Conservation (phyloP, 257 asterid species). For the Gardenia jasminoides region DNA sequence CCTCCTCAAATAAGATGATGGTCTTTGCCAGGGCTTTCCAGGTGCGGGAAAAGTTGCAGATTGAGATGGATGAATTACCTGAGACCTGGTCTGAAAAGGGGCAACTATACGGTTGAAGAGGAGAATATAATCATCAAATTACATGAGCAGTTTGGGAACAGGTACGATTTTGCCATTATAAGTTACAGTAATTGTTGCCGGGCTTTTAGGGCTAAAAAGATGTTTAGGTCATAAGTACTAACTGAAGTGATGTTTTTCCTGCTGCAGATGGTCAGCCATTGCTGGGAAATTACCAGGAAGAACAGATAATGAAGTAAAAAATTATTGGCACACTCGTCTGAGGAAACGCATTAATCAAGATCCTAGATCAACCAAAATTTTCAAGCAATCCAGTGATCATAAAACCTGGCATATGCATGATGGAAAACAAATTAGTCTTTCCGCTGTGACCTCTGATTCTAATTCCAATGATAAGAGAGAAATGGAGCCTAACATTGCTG, state of each 20-base stretch:
- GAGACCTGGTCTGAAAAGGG: conserved; percentile 37
- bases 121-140: conserved; percentile 35
- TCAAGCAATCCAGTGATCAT: not conserved
- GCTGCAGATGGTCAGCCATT: conserved; percentile 46
- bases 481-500: not conserved
- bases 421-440: not conserved
- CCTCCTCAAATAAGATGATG: not conserved
- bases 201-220: not conserved
- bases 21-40: conserved; percentile 33
- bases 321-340: conserved; percentile 44
- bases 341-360: conserved; percentile 19
- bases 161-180: conserved; percentile 14
- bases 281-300: conserved; percentile 39
- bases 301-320: conserved; percentile 49
- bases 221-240: not conserved
- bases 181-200: not conserved
- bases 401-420: not conserved
- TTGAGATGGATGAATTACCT: conserved; percentile 49
- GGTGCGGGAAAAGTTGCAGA: conserved; percentile 57
- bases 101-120: conserved; percentile 33
- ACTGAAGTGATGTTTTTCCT: not conserved
- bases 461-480: not conserved
- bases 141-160: conserved; percentile 40
- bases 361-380: not conserved
- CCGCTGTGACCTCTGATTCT: not conserved